phyloP scores from a whole-genome alignment of 2,329 filamentous ascomycete species.

The Ascochyta pisi region DNA sequence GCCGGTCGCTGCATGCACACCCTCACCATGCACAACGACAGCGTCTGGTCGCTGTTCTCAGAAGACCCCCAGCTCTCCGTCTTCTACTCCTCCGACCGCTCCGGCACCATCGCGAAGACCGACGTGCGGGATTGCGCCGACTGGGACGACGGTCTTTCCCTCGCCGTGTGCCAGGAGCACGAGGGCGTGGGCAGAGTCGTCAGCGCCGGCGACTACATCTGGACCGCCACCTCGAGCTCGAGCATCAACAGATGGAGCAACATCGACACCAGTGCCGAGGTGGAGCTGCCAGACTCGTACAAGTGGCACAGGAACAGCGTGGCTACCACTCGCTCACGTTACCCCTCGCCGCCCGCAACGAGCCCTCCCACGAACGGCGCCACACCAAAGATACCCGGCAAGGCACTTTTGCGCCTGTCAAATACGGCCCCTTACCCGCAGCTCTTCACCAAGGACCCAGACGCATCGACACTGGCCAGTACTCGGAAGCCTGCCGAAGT shows the following conservation, averaged over 20 bases:
- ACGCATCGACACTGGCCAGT: constrained; percentile 61
- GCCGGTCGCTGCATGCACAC: constrained; percentile 97
- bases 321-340: constrained; percentile 52
- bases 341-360: constrained; percentile 47
- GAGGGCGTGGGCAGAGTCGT: constrained; percentile 75
- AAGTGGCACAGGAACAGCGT: constrained; percentile 63
- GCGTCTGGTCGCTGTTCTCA: constrained; percentile 94
- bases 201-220: constrained; percentile 75
- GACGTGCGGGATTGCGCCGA: constrained; percentile 79
- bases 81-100: constrained; percentile 94
- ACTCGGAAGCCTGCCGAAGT: constrained; percentile 65
- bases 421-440: constrained; percentile 80
- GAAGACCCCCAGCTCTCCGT: constrained; percentile 83
- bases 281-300: constrained; percentile 63
- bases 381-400: constrained; percentile 71
- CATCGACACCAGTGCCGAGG: constrained; percentile 77
- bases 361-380: constrained; percentile 43
- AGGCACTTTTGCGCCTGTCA: constrained; percentile 81
- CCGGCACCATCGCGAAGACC: constrained; percentile 93
- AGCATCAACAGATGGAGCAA: constrained; percentile 93
- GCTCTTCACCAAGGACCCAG: constrained; percentile 60
- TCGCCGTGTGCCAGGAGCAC: constrained; percentile 92
- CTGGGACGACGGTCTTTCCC: constrained; percentile 85
- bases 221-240: constrained; percentile 88
- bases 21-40: constrained; percentile 98